Evolutionary conservation across 768 basidiomycete species (phyloP), one percentile per base, ranked within the genome.

Genomic region (Mycena polygramma): DNA sequence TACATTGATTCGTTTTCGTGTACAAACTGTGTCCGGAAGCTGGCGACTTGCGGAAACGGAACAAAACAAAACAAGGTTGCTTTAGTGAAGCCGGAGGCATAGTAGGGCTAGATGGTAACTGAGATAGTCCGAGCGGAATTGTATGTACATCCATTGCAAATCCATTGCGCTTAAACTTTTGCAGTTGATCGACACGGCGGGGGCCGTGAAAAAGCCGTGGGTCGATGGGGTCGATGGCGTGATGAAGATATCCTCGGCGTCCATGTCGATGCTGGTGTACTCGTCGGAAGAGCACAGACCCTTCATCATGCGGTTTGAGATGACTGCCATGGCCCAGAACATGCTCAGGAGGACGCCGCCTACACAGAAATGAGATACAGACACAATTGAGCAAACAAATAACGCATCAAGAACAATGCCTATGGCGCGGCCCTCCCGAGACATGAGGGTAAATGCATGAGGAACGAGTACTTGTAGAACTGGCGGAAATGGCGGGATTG

Each of bases 321-420:
- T 80, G 69, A 95, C 81, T 36, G 85, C 77, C 73, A 94, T 76
- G 73, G 95, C 93, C 86, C 87, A 95, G 77, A 94, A 75, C 91
- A 95, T 94, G 77, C 94, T 86, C 66, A 95, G 79, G 30, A 95
- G 86, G 52, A 94, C 94, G 63, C 94, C 94, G 20, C 93, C 93
- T 94, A 72, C 64, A 67, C 41, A 8, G 24, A 36, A 57, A 48
- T 15, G 26, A 37, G 5, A 30, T 39, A 30, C 36, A 53, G 5
- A 48, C 9, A 45, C 11, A 19, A 55, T 8, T 62, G 36, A 52
- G 22, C 24, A 36, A 55, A 43, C 48, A 48, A n/a, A 63, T 24
- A 39, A 75, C 79, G 60, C 59, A 89, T 94, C 94, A 20, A 95
- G 86, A 66, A 95, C 94, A 69, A 95, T 95, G 5, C 94, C 90